Evolutionary conservation across 805 yeast genomes (phyloP).

Genomic region (Schwanniomyces polymorphus): DNA sequence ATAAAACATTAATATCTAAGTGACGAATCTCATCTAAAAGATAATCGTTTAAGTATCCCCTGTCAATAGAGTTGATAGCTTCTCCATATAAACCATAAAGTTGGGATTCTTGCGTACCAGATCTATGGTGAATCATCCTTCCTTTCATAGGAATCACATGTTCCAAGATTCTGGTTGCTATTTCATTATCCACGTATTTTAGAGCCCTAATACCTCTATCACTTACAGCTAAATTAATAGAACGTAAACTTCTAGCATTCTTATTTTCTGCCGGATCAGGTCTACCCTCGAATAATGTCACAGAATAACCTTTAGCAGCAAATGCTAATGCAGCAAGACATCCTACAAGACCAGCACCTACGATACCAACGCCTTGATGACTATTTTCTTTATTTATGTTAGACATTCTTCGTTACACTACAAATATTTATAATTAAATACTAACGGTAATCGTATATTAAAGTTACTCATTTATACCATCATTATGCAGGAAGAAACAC

Average conservation of each 20-base stretch:
- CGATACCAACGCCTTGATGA: conserved; percentile 44
- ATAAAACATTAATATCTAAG: conserved; percentile 44
- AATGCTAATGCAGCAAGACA: conserved; percentile 81
- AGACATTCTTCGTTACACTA: too few relatives aligned
- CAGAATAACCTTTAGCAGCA: conserved; percentile 67
- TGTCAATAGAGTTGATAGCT: conserved; percentile 80
- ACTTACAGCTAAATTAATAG: conserved; percentile 88
- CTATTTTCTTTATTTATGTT: not conserved
- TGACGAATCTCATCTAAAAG: conserved; percentile 62
- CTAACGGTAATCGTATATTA: not conserved
- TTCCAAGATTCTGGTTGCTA: conserved; percentile 56
- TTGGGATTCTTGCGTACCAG: conserved; percentile 68
- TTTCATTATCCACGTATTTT: conserved; percentile 54
- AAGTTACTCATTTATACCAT: not conserved
- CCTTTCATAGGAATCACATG: conserved; percentile 84
- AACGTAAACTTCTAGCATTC: conserved; percentile 47
- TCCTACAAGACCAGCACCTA: conserved; percentile 94
- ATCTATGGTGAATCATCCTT: conserved; percentile 77
- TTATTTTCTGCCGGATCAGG: conserved; percentile 55
- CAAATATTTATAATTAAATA: too few relatives aligned
- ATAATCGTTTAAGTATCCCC: conserved; percentile 64
- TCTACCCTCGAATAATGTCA: conserved; percentile 70
- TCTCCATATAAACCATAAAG: conserved; percentile 81
- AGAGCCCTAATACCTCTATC: conserved; percentile 78
- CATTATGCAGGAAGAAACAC: conserved; percentile 4